These are phyloP conservation scores for Vanilla planifolia DNA, from an alignment of 106 monocot species.

Conservation along the genomic window DNA sequence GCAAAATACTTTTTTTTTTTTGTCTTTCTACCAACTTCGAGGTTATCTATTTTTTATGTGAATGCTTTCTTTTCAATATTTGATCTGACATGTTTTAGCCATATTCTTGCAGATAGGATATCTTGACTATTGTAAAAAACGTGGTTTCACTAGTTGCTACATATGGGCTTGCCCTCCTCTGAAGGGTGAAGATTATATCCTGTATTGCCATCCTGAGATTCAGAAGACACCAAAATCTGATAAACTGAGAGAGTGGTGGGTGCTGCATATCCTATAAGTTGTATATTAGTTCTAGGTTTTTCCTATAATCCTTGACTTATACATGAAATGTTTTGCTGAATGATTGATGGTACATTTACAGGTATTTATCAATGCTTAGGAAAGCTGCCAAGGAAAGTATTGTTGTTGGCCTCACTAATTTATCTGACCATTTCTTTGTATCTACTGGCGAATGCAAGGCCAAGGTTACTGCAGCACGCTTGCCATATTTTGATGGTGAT, in stretches of 20 bases:
- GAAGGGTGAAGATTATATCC: slow-evolving; percentile 94
- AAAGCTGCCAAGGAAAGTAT: slow-evolving; percentile 73
- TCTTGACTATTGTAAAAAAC: slow-evolving; percentile 87
- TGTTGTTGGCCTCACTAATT: slow-evolving; percentile 71
- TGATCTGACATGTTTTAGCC: slow-evolving; percentile 1
- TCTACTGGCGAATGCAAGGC: slow-evolving; percentile 58
- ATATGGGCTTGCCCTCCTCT: slow-evolving; percentile 96
- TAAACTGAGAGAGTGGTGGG: slow-evolving; percentile 84
- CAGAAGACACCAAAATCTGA: slow-evolving; percentile 97
- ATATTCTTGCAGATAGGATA: slow-evolving; percentile 70
- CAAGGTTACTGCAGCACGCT: slow-evolving; percentile 66
- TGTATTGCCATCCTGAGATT: slow-evolving; percentile 96
- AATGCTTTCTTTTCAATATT: neutral
- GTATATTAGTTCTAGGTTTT: neutral
- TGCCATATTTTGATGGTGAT: slow-evolving; percentile 91
- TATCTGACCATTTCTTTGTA: slow-evolving; percentile 76
- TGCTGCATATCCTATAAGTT: neutral
- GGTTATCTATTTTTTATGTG: neutral
- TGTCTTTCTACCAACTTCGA: neutral
- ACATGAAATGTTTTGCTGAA: neutral
- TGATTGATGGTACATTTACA: slow-evolving; percentile 11
- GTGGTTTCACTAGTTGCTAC: slow-evolving; percentile 93
- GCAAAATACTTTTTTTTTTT: neutral
- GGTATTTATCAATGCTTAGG: slow-evolving; percentile 78
- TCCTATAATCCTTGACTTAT: neutral